Base-by-base conservation (phyloP, 148 eudicot species). In the Camellia lanceoleosa region DNA sequence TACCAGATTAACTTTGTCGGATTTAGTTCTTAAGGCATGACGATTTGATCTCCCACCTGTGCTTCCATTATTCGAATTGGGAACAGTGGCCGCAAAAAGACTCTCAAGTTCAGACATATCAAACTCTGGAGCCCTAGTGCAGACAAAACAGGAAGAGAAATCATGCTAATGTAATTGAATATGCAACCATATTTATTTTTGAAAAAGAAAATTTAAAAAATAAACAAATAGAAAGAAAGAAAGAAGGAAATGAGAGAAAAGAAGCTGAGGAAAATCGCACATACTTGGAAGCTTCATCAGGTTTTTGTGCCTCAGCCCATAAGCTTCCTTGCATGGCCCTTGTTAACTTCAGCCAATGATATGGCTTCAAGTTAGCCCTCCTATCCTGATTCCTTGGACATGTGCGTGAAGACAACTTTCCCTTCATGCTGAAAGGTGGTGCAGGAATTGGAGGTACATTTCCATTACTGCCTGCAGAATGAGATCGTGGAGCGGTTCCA, bases 261-360 rank as follows among this genome's bases (percentile, higher is more conserved):
- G 41, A 74, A 55, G 61, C 1, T 11, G 13, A 68, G 51, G 41
- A 80, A 18, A 65, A 61, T 1, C 14, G 30, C 61, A 44, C 86
- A 78, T 87, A 95, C 97, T 90, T 93, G 76, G 89, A 85, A 86
- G 91, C 90, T 84, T 93, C 97, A 19, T 90, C 97, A 15, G 89
- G 78, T 86, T 89, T 95, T 76, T 89, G 97, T 71, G 96, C 80
- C 82, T 95, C 98, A 20, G 97, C 97, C 98, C 98, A 95, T 76
- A 95, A 71, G 91, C 97, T 95, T 63, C 97, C 98, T 76, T 88
- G 92, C 84, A 91, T 77, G 18, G 87, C 97, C 84, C 97, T 90
- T 58, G 91, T 90, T 81, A 95, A 75, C 82, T 91, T 95, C 83
- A 93, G 80, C 98, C 98, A 95, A 79, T 95, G 98, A 79, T 89